Evolutionary conservation across 2,329 filamentous ascomycete genomes (phyloP), one percentile per base, ranked within the genome.

Genomic region (Tympanopsis confertula): DNA sequence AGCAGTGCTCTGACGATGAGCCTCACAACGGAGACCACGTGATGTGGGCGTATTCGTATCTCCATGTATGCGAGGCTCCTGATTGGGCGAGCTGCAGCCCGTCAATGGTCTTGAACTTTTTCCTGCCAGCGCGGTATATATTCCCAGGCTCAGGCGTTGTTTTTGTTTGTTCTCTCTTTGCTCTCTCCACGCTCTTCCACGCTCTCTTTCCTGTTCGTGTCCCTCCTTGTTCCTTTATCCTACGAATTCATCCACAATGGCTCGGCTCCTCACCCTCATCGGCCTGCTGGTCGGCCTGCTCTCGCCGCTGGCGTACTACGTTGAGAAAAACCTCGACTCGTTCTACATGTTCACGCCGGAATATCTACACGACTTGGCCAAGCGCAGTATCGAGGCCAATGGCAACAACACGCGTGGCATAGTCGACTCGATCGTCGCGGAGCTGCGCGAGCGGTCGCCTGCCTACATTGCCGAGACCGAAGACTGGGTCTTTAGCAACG

Each of bases 401-500:
- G 83, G 83, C 47, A 83, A 88, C 56, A 71, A 89, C 63, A 91
- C 86, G 13, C 58, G 67, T 40, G 66, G 67, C 39, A 71, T 87
- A 10, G 81, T 86, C 42, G 54, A 68, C 45, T 78, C 72, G 61
- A 87, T 93, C 47, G 75, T 85, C 37, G 52, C 62, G 42, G 78
- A 86, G 61, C 68, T 93, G 39, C 65, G 66, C 47, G 62, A 63
- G 47, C 69, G 68, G 44, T 49, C 49, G 62, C 54, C 55, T 60
- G 50, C 36, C 41, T 63, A 85, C 57, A 53, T 89, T 53, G 86
- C 82, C 62, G 55, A 73, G 39, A 64, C 81, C 42, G 76, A 89
- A 62, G 81, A 89, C 58, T 94, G 86, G 86, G 69, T 93, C 35
- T 89, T 94, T 52, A 94, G 93, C 69, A 93, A 93, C 53, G 86